A percentile compares a stretch with the other conserved stretches of the same genome.
phyloP scores from a whole-genome alignment of 345 rosid species.

The Eucalyptus pumila region DNA sequence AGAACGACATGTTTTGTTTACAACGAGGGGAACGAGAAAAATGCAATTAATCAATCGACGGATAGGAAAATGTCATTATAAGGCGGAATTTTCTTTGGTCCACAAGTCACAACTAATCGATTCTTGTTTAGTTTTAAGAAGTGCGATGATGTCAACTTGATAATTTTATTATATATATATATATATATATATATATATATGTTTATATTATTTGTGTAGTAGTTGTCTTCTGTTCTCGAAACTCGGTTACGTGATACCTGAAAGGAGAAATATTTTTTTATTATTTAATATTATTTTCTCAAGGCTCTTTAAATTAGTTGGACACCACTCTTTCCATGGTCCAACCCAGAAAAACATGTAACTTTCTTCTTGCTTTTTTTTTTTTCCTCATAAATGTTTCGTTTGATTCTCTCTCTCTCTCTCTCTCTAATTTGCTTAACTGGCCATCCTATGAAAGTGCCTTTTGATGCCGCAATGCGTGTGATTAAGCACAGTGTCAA shows the following conservation, averaged over 20 bases:
- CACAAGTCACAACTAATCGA: not conserved
- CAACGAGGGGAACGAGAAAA: not conserved
- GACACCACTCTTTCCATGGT: conserved; percentile 8
- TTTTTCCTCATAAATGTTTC: not conserved
- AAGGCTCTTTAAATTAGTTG: not conserved
- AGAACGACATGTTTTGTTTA: conserved; percentile 15
- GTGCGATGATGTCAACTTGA: not conserved
- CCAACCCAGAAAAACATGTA: not conserved
- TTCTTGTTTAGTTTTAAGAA: not conserved
- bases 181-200: not conserved
- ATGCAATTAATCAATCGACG: not conserved
- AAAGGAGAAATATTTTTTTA: not conserved
- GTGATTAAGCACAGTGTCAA: not conserved
- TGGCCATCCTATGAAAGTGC: not conserved
- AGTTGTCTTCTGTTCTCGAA: not conserved
- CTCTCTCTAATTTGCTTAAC: not conserved
- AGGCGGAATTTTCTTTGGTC: not conserved
- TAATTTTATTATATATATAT: not conserved
- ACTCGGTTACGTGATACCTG: not conserved
- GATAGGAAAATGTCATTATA: not conserved
- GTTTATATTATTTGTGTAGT: not conserved
- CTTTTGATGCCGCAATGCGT: not conserved
- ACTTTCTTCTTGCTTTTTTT: not conserved
- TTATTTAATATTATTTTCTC: not conserved
- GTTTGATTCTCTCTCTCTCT: not conserved